Evolutionary conservation across 495 filamentous ascomycete genomes (phyloP).

Genomic region (Xylaria telfairii): DNA sequence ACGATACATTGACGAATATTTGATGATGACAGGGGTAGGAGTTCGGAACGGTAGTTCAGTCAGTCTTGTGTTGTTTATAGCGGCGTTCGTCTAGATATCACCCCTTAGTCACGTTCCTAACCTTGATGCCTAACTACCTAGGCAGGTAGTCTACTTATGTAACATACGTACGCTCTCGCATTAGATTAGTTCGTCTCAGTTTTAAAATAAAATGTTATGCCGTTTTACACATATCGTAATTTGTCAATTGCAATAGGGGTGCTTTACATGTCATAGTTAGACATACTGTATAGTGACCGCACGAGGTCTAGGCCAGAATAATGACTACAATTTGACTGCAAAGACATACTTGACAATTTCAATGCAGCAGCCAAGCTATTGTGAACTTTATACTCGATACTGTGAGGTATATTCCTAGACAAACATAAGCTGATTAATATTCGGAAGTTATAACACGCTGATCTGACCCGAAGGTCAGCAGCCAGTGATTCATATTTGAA

Average conservation of each 20-base stretch:
- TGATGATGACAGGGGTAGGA: slow-evolving; percentile 10
- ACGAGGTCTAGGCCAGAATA: not conserved
- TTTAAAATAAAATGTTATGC: not conserved
- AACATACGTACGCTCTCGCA: not conserved
- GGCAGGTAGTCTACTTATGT: not conserved
- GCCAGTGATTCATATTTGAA: not conserved
- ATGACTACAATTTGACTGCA: not conserved
- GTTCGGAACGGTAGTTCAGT: slow-evolving; percentile 12
- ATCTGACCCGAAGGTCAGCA: not conserved
- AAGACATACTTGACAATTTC: no score
- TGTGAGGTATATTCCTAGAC: no score
- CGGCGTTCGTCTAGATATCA: slow-evolving; percentile 25
- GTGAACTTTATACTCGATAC: no score
- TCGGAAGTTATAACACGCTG: not conserved
- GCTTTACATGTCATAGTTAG: not conserved
- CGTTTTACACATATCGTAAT: not conserved
- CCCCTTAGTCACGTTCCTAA: slow-evolving; percentile 4
- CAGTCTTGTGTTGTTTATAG: slow-evolving; percentile 15
- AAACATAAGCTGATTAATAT: not conserved
- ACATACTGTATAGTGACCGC: not conserved
- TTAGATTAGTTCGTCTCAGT: not conserved
- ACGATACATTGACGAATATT: slow-evolving; percentile 12
- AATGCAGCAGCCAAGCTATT: no score
- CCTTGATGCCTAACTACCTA: not conserved
- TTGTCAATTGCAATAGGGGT: not conserved